phyloP scores from a whole-genome alignment of 805 yeast species.

The Ogataea salicorniae region DNA sequence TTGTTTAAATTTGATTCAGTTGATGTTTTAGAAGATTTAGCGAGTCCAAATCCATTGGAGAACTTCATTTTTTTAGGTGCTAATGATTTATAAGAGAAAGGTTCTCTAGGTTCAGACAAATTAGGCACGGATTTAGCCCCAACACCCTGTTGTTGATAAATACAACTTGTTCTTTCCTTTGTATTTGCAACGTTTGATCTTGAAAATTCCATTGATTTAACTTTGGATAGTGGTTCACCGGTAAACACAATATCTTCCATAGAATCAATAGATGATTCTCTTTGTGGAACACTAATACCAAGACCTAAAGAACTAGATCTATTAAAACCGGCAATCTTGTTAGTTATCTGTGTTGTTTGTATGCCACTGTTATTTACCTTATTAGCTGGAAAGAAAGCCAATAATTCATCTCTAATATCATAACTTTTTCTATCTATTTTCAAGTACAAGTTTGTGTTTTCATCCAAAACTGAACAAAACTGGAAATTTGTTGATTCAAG shows the following conservation, averaged over 20 bases:
- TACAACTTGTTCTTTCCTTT: neutral
- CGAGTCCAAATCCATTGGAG: too few relatives aligned
- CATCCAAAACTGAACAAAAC: constrained; percentile 15
- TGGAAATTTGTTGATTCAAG: constrained; percentile 13
- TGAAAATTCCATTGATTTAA: neutral
- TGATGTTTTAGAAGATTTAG: neutral
- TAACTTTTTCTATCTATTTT: constrained; percentile 7
- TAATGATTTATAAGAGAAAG: neutral
- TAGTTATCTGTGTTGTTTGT: constrained; percentile 1
- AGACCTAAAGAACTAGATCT: neutral
- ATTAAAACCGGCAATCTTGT: neutral
- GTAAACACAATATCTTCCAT: neutral
- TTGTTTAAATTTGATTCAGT: neutral
- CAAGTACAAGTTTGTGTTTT: constrained; percentile 13
- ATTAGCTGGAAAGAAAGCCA: constrained; percentile 4
- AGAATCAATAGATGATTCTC: neutral
- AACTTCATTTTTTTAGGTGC: neutral
- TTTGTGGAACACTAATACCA: neutral
- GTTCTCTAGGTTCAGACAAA: neutral
- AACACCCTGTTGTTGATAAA: neutral
- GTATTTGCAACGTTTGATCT: neutral
- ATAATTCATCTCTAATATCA: neutral
- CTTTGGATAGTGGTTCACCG: neutral
- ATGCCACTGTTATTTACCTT: neutral
- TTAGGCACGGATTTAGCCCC: constrained; percentile 7